phyloP scores from a whole-genome alignment of 1,284 basidiomycete genomes.

The Moesziomyces sp. region DNA sequence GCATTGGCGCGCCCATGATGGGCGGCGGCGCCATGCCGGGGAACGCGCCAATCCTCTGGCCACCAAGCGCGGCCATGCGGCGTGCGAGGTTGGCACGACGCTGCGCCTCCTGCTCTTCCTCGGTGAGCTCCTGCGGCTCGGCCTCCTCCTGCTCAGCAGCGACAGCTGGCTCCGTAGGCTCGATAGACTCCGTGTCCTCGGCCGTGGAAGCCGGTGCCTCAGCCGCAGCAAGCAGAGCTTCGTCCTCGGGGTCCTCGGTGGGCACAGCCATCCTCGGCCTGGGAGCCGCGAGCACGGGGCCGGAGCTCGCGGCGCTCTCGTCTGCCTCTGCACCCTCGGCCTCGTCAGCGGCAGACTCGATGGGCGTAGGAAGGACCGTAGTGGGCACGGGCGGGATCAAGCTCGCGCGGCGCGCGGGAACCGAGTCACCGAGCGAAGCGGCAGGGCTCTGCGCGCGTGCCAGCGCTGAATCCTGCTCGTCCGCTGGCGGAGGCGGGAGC shows the following conservation, averaged over 20 bases:
- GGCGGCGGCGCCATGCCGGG: slow-evolving; percentile 75
- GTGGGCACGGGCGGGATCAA: slow-evolving; percentile 30
- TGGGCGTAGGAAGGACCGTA: slow-evolving; percentile 10
- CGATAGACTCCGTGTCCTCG: neutral
- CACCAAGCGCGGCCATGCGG: slow-evolving; percentile 65
- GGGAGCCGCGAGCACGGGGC: slow-evolving; percentile 52
- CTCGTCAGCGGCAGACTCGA: slow-evolving; percentile 14
- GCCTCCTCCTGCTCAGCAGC: slow-evolving; percentile 8
- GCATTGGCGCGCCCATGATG: slow-evolving; percentile 68
- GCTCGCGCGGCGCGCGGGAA: slow-evolving; percentile 16
- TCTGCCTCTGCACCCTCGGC: slow-evolving; percentile 4
- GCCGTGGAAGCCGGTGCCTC: slow-evolving; percentile 9
- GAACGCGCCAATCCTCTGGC: slow-evolving; percentile 56
- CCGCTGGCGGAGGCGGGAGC: slow-evolving; percentile 21
- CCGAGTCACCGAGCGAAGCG: neutral
- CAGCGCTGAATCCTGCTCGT: slow-evolving; percentile 6
- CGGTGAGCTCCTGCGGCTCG: slow-evolving; percentile 45
- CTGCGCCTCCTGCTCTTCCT: slow-evolving; percentile 57
- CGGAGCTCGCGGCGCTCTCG: slow-evolving; percentile 6
- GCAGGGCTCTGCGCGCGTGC: slow-evolving; percentile 23
- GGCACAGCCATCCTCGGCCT: slow-evolving; percentile 48
- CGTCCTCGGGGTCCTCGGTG: slow-evolving; percentile 54
- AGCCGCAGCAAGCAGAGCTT: slow-evolving; percentile 38
- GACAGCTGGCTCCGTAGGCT: neutral
- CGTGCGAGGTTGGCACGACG: slow-evolving; percentile 58